Evolutionary conservation across 2,329 filamentous ascomycete species (phyloP).

Genomic region (Beauveria sp.): DNA sequence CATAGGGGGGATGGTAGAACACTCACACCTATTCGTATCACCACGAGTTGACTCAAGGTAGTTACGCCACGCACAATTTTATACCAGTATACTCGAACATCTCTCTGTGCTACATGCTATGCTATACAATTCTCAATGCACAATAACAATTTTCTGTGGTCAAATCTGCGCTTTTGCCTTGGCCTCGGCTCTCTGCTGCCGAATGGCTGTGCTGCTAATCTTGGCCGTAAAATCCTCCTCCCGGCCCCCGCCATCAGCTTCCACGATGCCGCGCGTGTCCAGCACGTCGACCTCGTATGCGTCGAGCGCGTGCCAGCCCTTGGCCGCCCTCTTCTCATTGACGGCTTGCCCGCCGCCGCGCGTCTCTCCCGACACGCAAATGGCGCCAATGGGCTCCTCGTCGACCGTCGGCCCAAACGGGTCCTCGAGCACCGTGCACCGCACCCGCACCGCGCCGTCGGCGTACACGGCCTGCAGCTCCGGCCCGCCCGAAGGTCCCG

Average conservation of each 20-base stretch:
- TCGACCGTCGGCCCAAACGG: constrained; percentile 86
- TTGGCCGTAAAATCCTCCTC: constrained; percentile 62
- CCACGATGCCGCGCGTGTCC: constrained; percentile 41
- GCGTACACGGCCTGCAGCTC: constrained; percentile 45
- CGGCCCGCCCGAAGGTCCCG: constrained; percentile 11
- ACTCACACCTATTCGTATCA: background rate
- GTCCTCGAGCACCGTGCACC: constrained; percentile 80
- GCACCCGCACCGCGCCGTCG: constrained; percentile 54
- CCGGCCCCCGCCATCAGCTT: constrained; percentile 25
- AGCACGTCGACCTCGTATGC: constrained; percentile 88
- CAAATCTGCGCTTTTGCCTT: constrained; percentile 13
- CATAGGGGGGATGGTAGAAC: background rate
- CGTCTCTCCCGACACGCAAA: constrained; percentile 86
- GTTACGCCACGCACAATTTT: background rate
- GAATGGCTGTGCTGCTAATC: constrained; percentile 85
- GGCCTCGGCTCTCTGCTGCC: constrained; percentile 38
- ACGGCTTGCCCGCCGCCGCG: constrained; percentile 74
- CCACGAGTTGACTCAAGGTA: background rate
- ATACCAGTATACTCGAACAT: background rate
- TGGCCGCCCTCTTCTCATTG: constrained; percentile 70
- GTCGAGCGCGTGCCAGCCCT: constrained; percentile 67
- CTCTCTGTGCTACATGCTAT: background rate
- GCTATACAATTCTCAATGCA: background rate
- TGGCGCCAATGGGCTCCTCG: constrained; percentile 65
- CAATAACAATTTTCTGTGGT: background rate